A percentile compares a stretch with the other conserved stretches of the same genome.
Conservation (phyloP, 192 early-diverging fungal genomes). For the Chytriomyces sp. region DNA sequence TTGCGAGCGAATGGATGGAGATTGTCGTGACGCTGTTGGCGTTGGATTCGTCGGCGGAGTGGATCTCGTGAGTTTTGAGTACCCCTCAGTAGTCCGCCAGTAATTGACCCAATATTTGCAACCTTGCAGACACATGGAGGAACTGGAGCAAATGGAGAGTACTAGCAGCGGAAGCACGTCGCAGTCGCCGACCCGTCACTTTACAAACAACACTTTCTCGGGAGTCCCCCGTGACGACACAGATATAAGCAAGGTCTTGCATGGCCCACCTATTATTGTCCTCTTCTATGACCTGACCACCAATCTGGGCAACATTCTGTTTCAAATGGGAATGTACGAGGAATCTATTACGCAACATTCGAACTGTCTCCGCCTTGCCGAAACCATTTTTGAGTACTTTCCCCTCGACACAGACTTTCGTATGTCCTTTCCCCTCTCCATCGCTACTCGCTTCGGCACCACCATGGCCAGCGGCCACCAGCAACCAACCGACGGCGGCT, state of each 20-base stretch:
- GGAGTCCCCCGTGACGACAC: background rate
- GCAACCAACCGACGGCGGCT: background rate
- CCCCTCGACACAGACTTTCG: slow-evolving; percentile 38
- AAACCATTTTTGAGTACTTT: slow-evolving; percentile 55
- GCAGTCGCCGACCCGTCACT: too few species aligned
- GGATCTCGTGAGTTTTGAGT: background rate
- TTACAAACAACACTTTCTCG: too few species aligned
- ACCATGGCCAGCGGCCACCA: background rate
- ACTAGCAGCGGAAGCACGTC: too few species aligned
- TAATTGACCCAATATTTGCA: background rate
- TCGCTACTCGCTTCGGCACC: slow-evolving; percentile 24
- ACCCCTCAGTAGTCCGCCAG: too few species aligned
- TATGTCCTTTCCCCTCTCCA: slow-evolving; percentile 30
- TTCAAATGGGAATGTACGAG: slow-evolving; percentile 43
- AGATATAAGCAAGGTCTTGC: slow-evolving; percentile 14
- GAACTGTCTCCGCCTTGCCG: slow-evolving; percentile 48
- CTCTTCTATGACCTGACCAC: slow-evolving; percentile 55
- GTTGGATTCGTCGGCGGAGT: background rate
- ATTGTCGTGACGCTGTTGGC: background rate
- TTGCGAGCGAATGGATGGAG: slow-evolving; percentile 1
- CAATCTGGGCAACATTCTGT: slow-evolving; percentile 54
- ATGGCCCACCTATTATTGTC: slow-evolving; percentile 58
- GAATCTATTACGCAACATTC: slow-evolving; percentile 51
- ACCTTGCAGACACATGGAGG: background rate
- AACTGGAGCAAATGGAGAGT: too few species aligned